Base-by-base conservation (phyloP, 208 protist species). In the Leishmania amazonensis region DNA sequence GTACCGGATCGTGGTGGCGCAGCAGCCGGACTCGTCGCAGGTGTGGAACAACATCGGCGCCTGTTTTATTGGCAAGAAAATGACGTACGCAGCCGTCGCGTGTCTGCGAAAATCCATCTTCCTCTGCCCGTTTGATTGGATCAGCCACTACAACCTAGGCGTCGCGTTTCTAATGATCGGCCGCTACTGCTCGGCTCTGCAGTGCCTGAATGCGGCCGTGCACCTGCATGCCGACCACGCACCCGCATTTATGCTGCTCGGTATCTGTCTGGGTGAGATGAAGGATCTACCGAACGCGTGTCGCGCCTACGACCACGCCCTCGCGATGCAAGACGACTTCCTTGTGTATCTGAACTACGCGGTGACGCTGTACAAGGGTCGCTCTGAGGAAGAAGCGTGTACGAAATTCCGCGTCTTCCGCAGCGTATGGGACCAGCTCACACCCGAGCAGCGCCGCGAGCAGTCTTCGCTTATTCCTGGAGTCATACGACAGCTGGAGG, bases 11-110 rank as follows among this genome's bases (percentile, higher is more conserved):
- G 96, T 96, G 35, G 90, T 98, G 19, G 81, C 89, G 35, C 83
- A 92, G 70, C 92, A 93, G 51, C 98, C 98, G 3, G 91, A 97
- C 82, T 98, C 94, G 28, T 87, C 98, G 38, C 96, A 98, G 83
- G 92, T 99, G 74, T 99, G 99, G 98, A 99, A 99, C 88, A 99
- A 99, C 88, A 95, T 99, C 60, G 99, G 98, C 19, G 98, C 99
- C 83, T 99, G 98, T 87, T 99, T 99, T 82, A 99, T 99, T 79
- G 93, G 90, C 45, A 99, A 99, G 85, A 79, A 96, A 19, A 98
- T 98, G 80, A 85, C 93, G 79, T 93, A 99, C 65, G 95, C 98
- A 11, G 96, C 98, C 54, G 95, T 99, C 19, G 92, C 98, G 17
- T 99, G 98, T 84, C 90, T 99, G 51, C 97, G 99, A 74, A 97